Conservation (phyloP, 345 rosid species). For the Populus tremula region DNA sequence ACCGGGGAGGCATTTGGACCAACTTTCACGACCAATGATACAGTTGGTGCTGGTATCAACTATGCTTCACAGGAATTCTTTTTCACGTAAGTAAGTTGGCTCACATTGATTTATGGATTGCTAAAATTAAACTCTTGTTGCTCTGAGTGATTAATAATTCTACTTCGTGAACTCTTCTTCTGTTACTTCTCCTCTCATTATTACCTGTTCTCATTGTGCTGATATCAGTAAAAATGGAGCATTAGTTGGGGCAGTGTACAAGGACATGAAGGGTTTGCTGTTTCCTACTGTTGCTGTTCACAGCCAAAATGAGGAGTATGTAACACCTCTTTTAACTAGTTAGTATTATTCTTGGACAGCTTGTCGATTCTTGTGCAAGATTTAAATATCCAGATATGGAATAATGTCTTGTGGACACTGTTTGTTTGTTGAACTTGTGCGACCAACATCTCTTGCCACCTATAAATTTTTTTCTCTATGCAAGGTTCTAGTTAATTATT, state of each 20-base stretch:
- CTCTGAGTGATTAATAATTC: background rate
- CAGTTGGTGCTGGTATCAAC: conserved; percentile 89
- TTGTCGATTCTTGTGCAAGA: conserved; percentile 2
- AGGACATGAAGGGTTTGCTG: conserved; percentile 67
- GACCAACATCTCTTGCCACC: background rate
- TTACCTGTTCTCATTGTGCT: conserved; percentile 15
- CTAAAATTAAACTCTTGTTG: background rate
- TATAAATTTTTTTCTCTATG: background rate
- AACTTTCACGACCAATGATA: conserved; percentile 69
- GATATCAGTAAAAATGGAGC: conserved; percentile 75
- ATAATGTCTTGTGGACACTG: background rate
- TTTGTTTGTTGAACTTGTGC: background rate
- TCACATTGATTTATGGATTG: conserved; percentile 8
- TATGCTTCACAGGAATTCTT: conserved; percentile 78
- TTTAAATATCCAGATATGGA: background rate
- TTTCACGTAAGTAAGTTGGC: conserved; percentile 77
- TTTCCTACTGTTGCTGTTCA: conserved; percentile 93
- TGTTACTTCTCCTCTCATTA: conserved; percentile 11
- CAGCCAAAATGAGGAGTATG: conserved; percentile 97
- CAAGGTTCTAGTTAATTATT: no score
- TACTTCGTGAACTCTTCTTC: conserved; percentile 3
- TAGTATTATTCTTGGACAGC: background rate
- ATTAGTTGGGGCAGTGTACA: conserved; percentile 58
- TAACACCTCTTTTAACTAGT: conserved; percentile 16
- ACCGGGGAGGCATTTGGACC: conserved; percentile 86